phyloP scores from a whole-genome alignment of 2,329 filamentous ascomycete genomes.

The Coccinonectria pachysandricola region DNA sequence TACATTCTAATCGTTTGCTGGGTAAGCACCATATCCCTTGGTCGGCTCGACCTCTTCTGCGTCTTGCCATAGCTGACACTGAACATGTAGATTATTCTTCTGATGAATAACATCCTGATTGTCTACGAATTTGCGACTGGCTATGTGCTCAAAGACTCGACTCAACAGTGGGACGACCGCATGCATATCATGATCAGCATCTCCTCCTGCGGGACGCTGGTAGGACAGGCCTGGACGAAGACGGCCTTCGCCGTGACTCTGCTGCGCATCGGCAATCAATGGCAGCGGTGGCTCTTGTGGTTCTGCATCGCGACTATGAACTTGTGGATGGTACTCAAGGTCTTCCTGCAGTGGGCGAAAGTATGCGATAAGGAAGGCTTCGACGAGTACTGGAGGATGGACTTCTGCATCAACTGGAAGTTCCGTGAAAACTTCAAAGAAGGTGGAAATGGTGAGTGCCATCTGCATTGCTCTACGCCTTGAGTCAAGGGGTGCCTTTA shows the following conservation, averaged over 20 bases:
- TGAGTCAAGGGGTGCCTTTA: too few species aligned
- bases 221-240: conserved; percentile 27
- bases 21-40: conserved; percentile 18
- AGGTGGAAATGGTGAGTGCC: conserved; percentile 37
- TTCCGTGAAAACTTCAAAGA: conserved; percentile 36
- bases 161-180: conserved; percentile 36
- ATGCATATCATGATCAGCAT: conserved; percentile 43
- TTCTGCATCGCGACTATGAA: conserved; percentile 41
- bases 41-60: not conserved
- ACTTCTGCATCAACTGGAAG: conserved; percentile 31
- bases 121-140: conserved; percentile 36
- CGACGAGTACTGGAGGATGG: conserved; percentile 35
- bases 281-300: conserved; percentile 34
- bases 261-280: conserved; percentile 32
- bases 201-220: conserved; percentile 26
- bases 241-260: conserved; percentile 28
- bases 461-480: too few species aligned
- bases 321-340: conserved; percentile 35
- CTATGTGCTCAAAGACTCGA: conserved; percentile 29
- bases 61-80: not conserved
- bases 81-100: conserved; percentile 25
- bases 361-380: conserved; percentile 32
- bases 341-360: conserved; percentile 39
- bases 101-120: conserved; percentile 36
- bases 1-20: conserved; percentile 27